Evolutionary conservation across 163 green algal genomes (phyloP).

Genomic region (Volvox carteri): DNA sequence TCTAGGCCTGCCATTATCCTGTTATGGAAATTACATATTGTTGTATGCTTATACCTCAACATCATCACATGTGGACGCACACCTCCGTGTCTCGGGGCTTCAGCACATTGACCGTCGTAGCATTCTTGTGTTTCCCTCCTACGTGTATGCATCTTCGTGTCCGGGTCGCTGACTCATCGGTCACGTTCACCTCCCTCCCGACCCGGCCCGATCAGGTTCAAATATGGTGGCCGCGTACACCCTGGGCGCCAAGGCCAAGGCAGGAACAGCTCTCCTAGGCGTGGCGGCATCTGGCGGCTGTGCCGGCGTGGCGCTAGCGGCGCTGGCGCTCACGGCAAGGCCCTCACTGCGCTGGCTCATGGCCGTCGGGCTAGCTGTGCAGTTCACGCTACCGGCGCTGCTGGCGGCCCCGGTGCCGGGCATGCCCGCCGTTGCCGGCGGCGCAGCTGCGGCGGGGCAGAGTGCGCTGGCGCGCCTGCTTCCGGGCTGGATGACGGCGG

Average conservation of each 20-base stretch:
- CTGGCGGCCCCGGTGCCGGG: slow-evolving; percentile 47
- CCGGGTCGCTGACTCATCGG: no score
- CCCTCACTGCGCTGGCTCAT: slow-evolving; percentile 42
- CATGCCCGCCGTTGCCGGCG: slow-evolving; percentile 20
- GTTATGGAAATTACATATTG: no score
- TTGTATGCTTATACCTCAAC: no score
- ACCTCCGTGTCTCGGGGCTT: no score
- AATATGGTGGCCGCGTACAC: slow-evolving; percentile 19
- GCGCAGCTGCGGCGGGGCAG: slow-evolving; percentile 21
- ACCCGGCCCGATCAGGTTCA: no score
- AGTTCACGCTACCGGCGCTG: slow-evolving; percentile 48
- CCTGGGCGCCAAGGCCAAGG: slow-evolving; percentile 42
- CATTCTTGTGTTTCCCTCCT: no score
- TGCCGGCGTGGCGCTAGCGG: slow-evolving; percentile 35
- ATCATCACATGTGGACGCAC: no score
- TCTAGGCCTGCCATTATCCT: no score
- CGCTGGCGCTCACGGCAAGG: slow-evolving; percentile 9
- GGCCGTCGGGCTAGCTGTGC: slow-evolving; percentile 23
- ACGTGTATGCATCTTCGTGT: no score
- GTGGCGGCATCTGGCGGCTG: slow-evolving; percentile 22
- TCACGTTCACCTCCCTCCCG: no score
- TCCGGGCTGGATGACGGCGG: slow-evolving; percentile 16
- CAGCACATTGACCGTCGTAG: no score
- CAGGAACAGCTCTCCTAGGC: slow-evolving; percentile 27
- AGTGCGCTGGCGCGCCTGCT: slow-evolving; percentile 19